Evolutionary conservation across 352 stramenopile genomes (phyloP), one percentile per base, ranked within the genome.

Genomic region (Phytophthora citrophthora): DNA sequence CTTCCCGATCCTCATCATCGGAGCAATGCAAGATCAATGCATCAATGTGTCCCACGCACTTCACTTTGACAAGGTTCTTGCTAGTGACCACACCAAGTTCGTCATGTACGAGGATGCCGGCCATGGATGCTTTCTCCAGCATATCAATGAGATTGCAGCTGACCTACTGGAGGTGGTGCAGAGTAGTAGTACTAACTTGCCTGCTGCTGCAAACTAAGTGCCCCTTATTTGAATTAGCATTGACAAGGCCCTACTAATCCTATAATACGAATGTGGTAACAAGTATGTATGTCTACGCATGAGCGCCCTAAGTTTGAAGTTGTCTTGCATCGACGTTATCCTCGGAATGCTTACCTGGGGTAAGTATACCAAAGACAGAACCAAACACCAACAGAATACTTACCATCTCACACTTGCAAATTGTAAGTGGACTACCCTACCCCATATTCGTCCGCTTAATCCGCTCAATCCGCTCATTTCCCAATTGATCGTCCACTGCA

Each of bases 1-100:
- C 0, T 82, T 78, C 50, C 76, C 78, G 32, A 83, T 85, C 45
- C 68, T 88, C 38, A 45, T 85, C 39, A 29, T 88, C 16, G 76
- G 78, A 13, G 68, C 54, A 9, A 50, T 54, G 23, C 44, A 76
- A 31, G 78, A 81, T 39, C 54, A 61, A 16, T 70, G 69, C 24
- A 80, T 82, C 58, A 61, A 68, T 31, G 57, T 72, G 10, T 66
- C 61, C 8, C 64, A 83, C 50, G 57, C 57, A n/a, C 54, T 80
- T 18, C 71, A 74, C 31, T 75, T 79, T 40, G 39, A 70, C n/a
- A 31, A 76, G 27, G 34, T 64, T 6, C 63, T 86, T 23, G 50
- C 47, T 2, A 77, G 52, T n/a, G 64, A 80, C 26, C 70, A 82
- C 51, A 81, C 77, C 4, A 53, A 71, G 11, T 70, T 71, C 8